Conservation (phyloP, 2,329 filamentous ascomycete species). For the Venturia carpophila region DNA sequence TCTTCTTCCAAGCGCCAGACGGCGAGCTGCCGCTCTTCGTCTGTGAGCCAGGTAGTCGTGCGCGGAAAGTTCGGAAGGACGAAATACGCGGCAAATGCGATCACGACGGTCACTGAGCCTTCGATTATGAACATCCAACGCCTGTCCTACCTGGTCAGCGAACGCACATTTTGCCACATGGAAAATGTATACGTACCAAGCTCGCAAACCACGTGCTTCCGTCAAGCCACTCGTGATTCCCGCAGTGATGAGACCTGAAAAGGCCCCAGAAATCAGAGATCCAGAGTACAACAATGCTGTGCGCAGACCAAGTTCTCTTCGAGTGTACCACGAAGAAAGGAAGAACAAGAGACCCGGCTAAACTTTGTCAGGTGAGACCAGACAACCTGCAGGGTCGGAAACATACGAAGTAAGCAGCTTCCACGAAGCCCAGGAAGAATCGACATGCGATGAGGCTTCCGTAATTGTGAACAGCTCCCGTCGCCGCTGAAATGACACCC, state of each 20-base stretch:
- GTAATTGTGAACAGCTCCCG: conserved; percentile 30
- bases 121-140: conserved; percentile 65
- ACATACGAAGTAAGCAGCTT: conserved; percentile 38
- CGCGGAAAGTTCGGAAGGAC: conserved; percentile 61
- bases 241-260: conserved; percentile 54
- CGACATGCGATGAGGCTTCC: conserved; percentile 31
- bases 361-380: background rate
- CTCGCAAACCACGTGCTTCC: conserved; percentile 46
- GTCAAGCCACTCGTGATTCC: conserved; percentile 61
- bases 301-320: conserved; percentile 58
- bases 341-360: conserved; percentile 56
- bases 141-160: conserved; percentile 20
- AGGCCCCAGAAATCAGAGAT: conserved; percentile 61
- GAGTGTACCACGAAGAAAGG: conserved; percentile 59
- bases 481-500: conserved; percentile 28
- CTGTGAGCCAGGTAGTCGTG: conserved; percentile 34
- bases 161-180: too few species aligned
- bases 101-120: conserved; percentile 54
- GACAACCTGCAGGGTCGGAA: conserved; percentile 29
- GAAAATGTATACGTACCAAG: conserved; percentile 40
- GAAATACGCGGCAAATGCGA: conserved; percentile 51
- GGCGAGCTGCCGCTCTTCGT: conserved; percentile 34
- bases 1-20: conserved; percentile 32
- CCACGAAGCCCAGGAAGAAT: conserved; percentile 34
- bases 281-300: conserved; percentile 61